Evolutionary conservation across 768 basidiomycete genomes (phyloP).

Genomic region (Tulasnella calospora): DNA sequence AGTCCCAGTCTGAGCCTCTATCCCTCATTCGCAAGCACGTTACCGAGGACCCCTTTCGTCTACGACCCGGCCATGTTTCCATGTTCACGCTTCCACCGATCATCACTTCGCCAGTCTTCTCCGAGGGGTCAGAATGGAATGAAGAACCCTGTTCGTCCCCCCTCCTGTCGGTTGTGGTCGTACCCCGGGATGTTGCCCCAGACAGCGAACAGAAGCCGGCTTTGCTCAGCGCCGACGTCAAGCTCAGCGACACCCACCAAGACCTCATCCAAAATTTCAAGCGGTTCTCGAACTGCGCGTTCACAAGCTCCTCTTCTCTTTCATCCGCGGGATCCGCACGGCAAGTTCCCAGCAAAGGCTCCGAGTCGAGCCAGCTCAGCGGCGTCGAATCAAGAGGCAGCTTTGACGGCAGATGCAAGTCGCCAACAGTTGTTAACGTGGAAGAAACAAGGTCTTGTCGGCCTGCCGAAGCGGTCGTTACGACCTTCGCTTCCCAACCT

Average conservation of each 20-base stretch:
- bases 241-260: neutral
- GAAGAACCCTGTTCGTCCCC: neutral
- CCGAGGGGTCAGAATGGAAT: neutral
- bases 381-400: neutral
- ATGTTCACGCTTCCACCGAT: constrained; percentile 10
- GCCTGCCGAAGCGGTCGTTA: neutral
- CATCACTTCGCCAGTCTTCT: constrained; percentile 1
- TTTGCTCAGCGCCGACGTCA: neutral
- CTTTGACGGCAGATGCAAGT: neutral
- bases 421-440: neutral
- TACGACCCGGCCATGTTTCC: neutral
- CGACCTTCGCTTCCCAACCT: neutral
- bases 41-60: neutral
- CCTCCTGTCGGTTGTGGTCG: neutral
- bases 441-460: neutral
- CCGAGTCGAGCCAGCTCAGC: neutral
- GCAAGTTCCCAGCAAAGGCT: neutral
- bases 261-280: neutral
- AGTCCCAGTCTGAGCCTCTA: constrained; percentile 8
- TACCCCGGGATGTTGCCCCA: neutral
- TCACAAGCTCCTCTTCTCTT: neutral
- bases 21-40: neutral
- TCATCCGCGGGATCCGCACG: neutral
- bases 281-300: neutral
- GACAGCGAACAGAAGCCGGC: neutral